Evolutionary conservation across 1,139 yeast species (phyloP), one percentile per base, ranked within the genome.

Genomic region (Suhomyces panamericanus): DNA sequence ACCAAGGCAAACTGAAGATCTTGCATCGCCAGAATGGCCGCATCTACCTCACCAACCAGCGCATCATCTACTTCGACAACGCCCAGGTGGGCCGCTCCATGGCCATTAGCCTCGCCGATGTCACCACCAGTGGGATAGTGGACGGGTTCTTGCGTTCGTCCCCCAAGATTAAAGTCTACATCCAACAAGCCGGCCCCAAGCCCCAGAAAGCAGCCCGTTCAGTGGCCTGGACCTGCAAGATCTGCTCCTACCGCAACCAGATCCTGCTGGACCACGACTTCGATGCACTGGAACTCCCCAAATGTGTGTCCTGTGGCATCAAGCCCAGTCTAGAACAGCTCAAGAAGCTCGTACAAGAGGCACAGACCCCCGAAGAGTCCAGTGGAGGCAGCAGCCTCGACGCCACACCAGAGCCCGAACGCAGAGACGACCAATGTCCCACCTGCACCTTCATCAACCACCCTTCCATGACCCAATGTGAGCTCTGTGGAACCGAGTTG

Each of bases 371-470:
- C 6, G 41, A 37, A 11, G 42, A 39, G 6, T 28, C 44, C 6
- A 6, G 9, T 20, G 43, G 44, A 1, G n/a, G 40, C 3, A 38
- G 41, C 27, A 40, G 39, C 30, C 15, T 41, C 15, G 44, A 43
- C 3, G 35, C 27, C 8, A 38, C 39, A 11, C 46, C 35, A 6
- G 43, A 36, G 32, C 43, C 46, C 3, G 46, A 39, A 13, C 32
- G 45, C 20, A n/a, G 69, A 41, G 73, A 78, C 44, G 70, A 75
- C 35, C 74, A 75, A 39, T 93, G 99, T 54, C 83, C 90, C 0
- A 73, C 77, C 37, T 93, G 98, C 57, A 93, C 98, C 0, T 93
- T 91, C 57, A 69, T 80, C 13, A 93, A 93, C 60, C 96, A 91
- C 62, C 87, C 91, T 0, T 80, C 87, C 4, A 69, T 93, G 71